These are phyloP conservation scores for Lasiodiplodia sp. DNA, from an alignment of 2,329 filamentous ascomycete species.

Conservation along the genomic window DNA sequence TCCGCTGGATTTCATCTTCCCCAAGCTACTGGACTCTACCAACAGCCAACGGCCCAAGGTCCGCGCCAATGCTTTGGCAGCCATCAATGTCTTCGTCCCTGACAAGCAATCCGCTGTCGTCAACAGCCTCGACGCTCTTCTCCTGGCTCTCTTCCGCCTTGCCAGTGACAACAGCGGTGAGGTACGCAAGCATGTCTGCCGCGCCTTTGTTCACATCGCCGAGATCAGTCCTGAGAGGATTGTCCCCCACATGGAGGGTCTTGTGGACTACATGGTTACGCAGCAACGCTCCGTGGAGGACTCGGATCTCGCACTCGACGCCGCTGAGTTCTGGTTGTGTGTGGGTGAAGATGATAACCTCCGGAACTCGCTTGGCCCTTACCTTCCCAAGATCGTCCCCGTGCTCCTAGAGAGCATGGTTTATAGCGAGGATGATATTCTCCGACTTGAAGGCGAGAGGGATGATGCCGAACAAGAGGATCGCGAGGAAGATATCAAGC, in stretches of 20 bases:
- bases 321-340: conserved; percentile 96
- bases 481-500: conserved; percentile 87
- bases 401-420: conserved; percentile 94
- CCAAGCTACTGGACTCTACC: conserved; percentile 88
- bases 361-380: conserved; percentile 77
- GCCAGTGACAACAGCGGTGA: conserved; percentile 79
- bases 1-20: conserved; percentile 86
- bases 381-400: conserved; percentile 84
- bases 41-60: conserved; percentile 78
- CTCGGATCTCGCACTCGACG: conserved; percentile 89
- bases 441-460: conserved; percentile 77
- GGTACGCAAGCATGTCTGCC: conserved; percentile 90
- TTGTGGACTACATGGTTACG: conserved; percentile 91
- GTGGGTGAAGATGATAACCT: conserved; percentile 86
- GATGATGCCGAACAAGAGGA: conserved; percentile 91
- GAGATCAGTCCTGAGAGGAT: conserved; percentile 92
- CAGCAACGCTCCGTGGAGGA: conserved; percentile 86
- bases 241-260: conserved; percentile 81
- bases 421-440: conserved; percentile 92
- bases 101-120: conserved; percentile 83
- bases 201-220: conserved; percentile 89
- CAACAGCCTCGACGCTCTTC: conserved; percentile 78
- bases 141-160: conserved; percentile 83
- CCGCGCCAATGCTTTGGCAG: conserved; percentile 77
- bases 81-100: conserved; percentile 91